phyloP scores from a whole-genome alignment of 2,329 filamentous ascomycete genomes.

The Pestalotiopsis sp. region DNA sequence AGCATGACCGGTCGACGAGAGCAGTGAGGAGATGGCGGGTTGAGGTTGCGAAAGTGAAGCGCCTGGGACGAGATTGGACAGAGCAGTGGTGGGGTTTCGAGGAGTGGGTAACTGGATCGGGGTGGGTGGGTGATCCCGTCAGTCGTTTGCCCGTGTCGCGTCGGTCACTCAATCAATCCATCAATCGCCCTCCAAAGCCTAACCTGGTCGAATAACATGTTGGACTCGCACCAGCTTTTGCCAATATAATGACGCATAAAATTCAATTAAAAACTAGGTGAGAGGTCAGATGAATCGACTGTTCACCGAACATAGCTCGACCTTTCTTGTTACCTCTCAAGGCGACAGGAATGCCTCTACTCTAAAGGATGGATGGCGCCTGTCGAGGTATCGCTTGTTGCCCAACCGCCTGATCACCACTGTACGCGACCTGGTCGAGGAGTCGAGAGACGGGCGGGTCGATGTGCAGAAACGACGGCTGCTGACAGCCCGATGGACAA shows the following conservation, averaged over 20 bases:
- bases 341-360: too few relatives aligned
- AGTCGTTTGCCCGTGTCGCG: background rate
- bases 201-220: too few relatives aligned
- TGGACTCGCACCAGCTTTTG: too few relatives aligned
- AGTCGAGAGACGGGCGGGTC: background rate
- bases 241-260: too few relatives aligned
- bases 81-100: constrained; percentile 21
- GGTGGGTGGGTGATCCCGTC: background rate
- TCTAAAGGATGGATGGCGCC: background rate
- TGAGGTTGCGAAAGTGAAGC: constrained; percentile 32
- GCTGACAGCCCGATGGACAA: constrained; percentile 10
- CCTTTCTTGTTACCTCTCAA: too few relatives aligned
- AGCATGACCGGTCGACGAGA: constrained; percentile 23
- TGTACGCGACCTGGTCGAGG: background rate
- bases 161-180: background rate
- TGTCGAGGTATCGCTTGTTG: background rate
- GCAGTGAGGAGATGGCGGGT: constrained; percentile 19
- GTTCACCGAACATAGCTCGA: too few relatives aligned
- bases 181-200: too few relatives aligned
- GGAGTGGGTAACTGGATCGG: background rate
- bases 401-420: background rate
- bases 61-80: constrained; percentile 28
- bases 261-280: too few relatives aligned
- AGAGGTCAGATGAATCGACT: too few relatives aligned
- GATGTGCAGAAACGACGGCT: constrained; percentile 4